Evolutionary conservation across 192 early-diverging fungal genomes (phyloP).

Genomic region (Entomortierella beljakovae): DNA sequence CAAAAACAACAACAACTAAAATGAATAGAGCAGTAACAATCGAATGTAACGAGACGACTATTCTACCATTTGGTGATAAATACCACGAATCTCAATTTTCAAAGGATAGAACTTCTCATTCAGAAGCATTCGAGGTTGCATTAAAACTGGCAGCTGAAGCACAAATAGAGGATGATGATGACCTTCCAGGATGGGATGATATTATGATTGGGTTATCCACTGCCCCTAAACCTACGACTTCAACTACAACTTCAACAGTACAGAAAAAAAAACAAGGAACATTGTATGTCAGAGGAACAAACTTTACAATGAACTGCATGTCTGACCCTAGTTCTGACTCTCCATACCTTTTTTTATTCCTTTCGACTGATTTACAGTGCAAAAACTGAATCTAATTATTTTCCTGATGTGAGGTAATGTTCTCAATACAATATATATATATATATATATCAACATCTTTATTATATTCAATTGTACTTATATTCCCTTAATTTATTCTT

Average conservation of each 20-base stretch:
- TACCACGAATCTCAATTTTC: background rate
- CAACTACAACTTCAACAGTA: background rate
- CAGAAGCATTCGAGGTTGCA: slow-evolving; percentile 13
- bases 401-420: slow-evolving; percentile 10
- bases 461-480: too few species aligned
- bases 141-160: slow-evolving; percentile 23
- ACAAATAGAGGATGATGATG: slow-evolving; percentile 42
- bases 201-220: slow-evolving; percentile 16
- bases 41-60: slow-evolving; percentile 25
- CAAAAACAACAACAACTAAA: background rate
- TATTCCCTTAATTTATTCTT: background rate
- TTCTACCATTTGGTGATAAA: slow-evolving; percentile 23
- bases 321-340: background rate
- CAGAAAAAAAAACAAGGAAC: background rate
- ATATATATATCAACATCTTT: background rate
- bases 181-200: slow-evolving; percentile 35
- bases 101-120: background rate
- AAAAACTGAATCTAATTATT: slow-evolving; percentile 2
- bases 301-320: background rate
- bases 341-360: background rate
- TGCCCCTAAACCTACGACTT: background rate
- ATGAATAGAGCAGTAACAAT: slow-evolving; percentile 19
- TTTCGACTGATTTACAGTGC: background rate
- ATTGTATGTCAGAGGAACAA: background rate
- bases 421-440: background rate